A percentile compares a stretch with the other conserved stretches of the same genome.
Conservation (phyloP, 1,139 yeast genomes). For the Suhomyces atakaporum region DNA sequence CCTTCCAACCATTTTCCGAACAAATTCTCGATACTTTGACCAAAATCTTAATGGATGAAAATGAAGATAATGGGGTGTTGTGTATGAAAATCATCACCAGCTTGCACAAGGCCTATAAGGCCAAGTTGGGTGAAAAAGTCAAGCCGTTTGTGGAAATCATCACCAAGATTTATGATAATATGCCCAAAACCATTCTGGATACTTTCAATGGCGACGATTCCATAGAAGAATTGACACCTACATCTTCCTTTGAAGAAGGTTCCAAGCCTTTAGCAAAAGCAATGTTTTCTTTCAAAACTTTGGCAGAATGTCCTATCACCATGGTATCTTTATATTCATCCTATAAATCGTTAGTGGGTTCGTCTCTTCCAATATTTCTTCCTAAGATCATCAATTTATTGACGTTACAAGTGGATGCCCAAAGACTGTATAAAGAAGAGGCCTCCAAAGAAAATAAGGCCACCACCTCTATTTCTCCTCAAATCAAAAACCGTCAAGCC, state of each 20-base stretch:
- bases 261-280: constrained; percentile 53
- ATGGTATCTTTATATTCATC: constrained; percentile 91
- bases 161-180: constrained; percentile 74
- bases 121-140: constrained; percentile 67
- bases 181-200: constrained; percentile 72
- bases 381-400: constrained; percentile 81
- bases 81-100: constrained; percentile 90
- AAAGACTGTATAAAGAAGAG: constrained; percentile 46
- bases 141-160: constrained; percentile 79
- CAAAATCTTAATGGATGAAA: constrained; percentile 66
- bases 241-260: constrained; percentile 39
- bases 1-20: constrained; percentile 70
- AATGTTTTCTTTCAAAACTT: constrained; percentile 81
- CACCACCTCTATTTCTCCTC: constrained; percentile 54
- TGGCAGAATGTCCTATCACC: constrained; percentile 96
- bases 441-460: constrained; percentile 65
- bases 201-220: too few relatives aligned
- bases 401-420: constrained; percentile 67
- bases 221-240: constrained; percentile 41
- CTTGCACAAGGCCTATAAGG: constrained; percentile 82
- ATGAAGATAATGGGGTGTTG: constrained; percentile 93
- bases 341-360: constrained; percentile 71
- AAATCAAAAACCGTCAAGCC: constrained; percentile 74
- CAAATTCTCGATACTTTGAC: constrained; percentile 64
- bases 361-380: constrained; percentile 73